Base-by-base conservation (phyloP, 371 early-diverging fungal species). In the Actinomortierella wolfii region DNA sequence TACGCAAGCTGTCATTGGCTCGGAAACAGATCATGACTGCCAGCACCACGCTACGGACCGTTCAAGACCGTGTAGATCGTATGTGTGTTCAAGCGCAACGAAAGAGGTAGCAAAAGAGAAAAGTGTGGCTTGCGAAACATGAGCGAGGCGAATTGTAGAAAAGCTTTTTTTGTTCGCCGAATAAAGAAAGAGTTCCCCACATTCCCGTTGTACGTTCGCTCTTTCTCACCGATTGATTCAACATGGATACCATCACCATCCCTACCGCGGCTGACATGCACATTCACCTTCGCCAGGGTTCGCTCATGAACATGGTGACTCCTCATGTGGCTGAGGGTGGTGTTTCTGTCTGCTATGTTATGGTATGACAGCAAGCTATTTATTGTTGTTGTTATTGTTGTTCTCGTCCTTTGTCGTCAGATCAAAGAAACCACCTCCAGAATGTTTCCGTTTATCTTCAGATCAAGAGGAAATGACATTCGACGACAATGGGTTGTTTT, bases 221-320 rank as follows among this genome's bases (percentile, higher is more conserved):
- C 51, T 17, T 67, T 66, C 34, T 66, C 34, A 54, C 76, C 56
- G 59, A 79, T 26, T 17, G 40, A 13, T 5, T 41, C 54, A 7
- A 23, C 65, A 56, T 61, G 61, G 59, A 69, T 55, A 65, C 54
- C 52, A 68, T 68, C 55, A 63, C 67, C 25, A 55, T 94, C 56
- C 92, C 92, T 24, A 79, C 82, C 60, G 92, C 91, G 25, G 86
- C 90, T 63, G 98, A 98, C 79, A 92, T 98, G 76, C 98, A 98
- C 80, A 80, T 91, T 61, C 98, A 98, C 67, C 81, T 97, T 64
- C 91, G 98, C 40, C 94, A 95, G 78, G 97, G 92, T 54, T 89
- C 86, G 39, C 89, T 98, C 81, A 95, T 96, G 95, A 79, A 86
- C 52, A 84, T 88, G 77, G 93, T 97, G 20, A 92, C 94, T 15